Evolutionary conservation across 495 filamentous ascomycete species (phyloP), one percentile per base, ranked within the genome.

Genomic region (Penicillium manginii): DNA sequence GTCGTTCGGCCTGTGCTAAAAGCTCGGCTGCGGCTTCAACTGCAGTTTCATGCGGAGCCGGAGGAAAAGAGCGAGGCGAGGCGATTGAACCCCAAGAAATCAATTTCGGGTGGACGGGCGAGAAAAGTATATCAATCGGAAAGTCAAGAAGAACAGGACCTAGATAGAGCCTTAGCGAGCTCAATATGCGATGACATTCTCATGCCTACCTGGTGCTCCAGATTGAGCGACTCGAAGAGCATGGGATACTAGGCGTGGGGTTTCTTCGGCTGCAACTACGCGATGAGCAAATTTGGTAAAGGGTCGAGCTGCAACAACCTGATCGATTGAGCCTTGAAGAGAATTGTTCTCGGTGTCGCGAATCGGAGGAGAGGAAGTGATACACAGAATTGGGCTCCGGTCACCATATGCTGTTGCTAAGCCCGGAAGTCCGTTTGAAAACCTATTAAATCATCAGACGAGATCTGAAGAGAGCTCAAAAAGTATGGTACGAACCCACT

Each of bases 281-380:
- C 69, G 61, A 53, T 72, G 67, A 3, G 67, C 63, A 48, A 72
- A 72, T 52, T 72, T 72, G 1, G 63, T 70, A 3, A 72, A 40
- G 1, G 66, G 64, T 3, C 57, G 37, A 1, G 64, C 60, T 4
- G 53, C 69, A 11, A 70, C 59, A 17, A 70, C 57, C 43, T 70
- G 69, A 49, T 72, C 69, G 22, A 72, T 66, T 0, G 54, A 60
- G 0, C 69, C 69, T 33, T 72, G 69, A 6, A 72, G 67, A 1
- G 67, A 60, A 32, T 72, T 72, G 52, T 65, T 70, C 42, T 72
- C 69, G 14, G 64, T 64, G 39, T 72, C 67, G 11, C 69, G 57
- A 2, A 62, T 26, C 4, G 69, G 69, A 19, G 67, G 59, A 47
- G 69, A 72, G 1, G 66, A 69, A 1, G 69, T 72, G n/a, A 72